Conservation (phyloP, 1,284 basidiomycete genomes). For the Mrakiaceae sp. region DNA sequence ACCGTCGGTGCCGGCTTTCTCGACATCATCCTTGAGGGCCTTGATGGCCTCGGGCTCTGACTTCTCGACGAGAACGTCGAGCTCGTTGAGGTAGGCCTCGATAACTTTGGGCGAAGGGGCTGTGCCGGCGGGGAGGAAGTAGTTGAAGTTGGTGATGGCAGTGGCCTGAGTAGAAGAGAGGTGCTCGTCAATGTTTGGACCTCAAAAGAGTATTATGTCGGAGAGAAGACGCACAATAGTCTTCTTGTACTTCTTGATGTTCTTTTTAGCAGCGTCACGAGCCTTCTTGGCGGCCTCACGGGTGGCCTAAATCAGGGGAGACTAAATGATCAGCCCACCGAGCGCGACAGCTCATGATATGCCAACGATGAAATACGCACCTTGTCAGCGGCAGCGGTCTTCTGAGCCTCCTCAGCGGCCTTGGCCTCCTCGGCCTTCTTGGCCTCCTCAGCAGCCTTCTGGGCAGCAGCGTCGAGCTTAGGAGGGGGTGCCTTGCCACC, state of each 20-base stretch:
- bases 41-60: constrained; percentile 44
- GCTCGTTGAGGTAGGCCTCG: constrained; percentile 44
- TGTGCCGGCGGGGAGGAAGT: constrained; percentile 42
- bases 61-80: constrained; percentile 41
- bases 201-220: too few relatives aligned
- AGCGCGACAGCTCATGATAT: not conserved
- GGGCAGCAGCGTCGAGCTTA: constrained; percentile 38
- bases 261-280: constrained; percentile 49
- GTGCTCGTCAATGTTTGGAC: constrained; percentile 24
- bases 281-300: constrained; percentile 84
- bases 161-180: constrained; percentile 24
- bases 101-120: constrained; percentile 39
- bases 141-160: constrained; percentile 43
- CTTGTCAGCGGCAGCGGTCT: constrained; percentile 50
- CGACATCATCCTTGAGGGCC: constrained; percentile 41
- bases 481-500: constrained; percentile 30
- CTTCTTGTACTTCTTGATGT: constrained; percentile 45
- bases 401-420: constrained; percentile 64
- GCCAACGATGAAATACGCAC: constrained; percentile 16
- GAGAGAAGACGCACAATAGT: constrained; percentile 22
- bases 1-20: constrained; percentile 28
- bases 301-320: constrained; percentile 42
- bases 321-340: not conserved
- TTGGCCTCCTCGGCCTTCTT: constrained; percentile 62
- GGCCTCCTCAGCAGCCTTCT: constrained; percentile 60